Evolutionary conservation across 192 early-diverging fungal species (phyloP).

Genomic region (Gaertneriomyces semiglobifer): DNA sequence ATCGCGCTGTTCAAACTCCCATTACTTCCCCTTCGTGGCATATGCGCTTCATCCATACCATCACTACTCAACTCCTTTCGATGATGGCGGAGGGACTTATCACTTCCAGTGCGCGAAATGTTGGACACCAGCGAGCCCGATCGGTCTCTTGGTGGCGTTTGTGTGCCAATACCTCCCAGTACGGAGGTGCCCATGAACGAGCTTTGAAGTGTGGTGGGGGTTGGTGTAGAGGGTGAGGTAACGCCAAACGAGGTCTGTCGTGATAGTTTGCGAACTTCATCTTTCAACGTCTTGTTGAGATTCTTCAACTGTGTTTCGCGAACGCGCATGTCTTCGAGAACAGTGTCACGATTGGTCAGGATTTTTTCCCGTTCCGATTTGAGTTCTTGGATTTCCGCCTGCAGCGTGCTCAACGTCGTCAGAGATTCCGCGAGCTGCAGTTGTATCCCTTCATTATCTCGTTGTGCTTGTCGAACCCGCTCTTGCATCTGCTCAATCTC

Average conservation of each 20-base stretch:
- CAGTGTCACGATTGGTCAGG: constrained; percentile 43
- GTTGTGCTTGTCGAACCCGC: constrained; percentile 6
- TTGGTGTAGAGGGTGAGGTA: constrained; percentile 18
- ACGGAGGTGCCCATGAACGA: too few species aligned
- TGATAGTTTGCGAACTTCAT: constrained; percentile 70
- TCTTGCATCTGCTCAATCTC: constrained; percentile 35
- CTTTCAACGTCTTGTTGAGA: constrained; percentile 76
- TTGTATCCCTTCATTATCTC: not conserved
- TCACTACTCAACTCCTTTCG: too few species aligned
- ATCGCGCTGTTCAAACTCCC: too few species aligned
- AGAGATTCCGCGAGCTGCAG: not conserved
- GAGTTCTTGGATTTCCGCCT: constrained; percentile 16
- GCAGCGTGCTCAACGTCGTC: constrained; percentile 46
- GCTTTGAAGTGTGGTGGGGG: constrained; percentile 13
- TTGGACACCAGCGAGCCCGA: too few species aligned
- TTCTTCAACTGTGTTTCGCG: constrained; percentile 66
- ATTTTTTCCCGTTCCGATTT: constrained; percentile 26
- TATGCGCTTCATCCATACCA: too few species aligned
- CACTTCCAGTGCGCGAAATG: too few species aligned
- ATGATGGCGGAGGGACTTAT: too few species aligned
- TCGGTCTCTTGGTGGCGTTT: too few species aligned
- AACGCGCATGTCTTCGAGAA: constrained; percentile 63
- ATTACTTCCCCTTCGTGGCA: too few species aligned
- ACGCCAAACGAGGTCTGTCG: constrained; percentile 28
- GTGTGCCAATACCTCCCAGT: too few species aligned